phyloP scores from a whole-genome alignment of 2,329 filamentous ascomycete species.

The Zopfia rhizophila region DNA sequence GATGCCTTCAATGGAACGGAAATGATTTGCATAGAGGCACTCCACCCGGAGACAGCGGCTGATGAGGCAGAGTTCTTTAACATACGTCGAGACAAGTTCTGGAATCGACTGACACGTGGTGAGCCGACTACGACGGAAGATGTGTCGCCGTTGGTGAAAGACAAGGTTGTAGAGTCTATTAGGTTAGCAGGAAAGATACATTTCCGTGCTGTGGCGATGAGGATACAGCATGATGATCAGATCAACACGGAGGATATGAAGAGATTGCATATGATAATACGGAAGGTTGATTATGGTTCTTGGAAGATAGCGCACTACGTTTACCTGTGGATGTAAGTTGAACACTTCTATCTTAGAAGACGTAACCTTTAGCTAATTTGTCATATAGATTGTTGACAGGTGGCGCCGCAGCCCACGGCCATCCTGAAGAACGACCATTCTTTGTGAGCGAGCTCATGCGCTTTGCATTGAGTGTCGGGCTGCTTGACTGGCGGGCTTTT shows the following conservation, averaged over 20 bases:
- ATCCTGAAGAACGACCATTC: constrained; percentile 14
- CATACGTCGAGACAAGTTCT: constrained; percentile 14
- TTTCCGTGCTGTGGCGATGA: constrained; percentile 22
- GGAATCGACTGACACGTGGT: constrained; percentile 7
- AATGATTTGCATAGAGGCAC: constrained; percentile 26
- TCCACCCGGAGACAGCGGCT: constrained; percentile 21
- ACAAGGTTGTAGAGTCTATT: constrained; percentile 18
- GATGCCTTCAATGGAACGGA: constrained; percentile 29
- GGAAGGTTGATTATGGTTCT: constrained; percentile 13
- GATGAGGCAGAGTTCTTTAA: constrained; percentile 18
- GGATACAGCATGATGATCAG: constrained; percentile 25
- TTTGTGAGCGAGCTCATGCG: constrained; percentile 26
- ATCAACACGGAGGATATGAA: constrained; percentile 20
- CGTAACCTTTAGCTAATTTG: neutral
- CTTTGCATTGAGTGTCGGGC: constrained; percentile 16
- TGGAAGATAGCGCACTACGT: constrained; percentile 27
- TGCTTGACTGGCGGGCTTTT: constrained; percentile 22
- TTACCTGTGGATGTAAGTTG: constrained; percentile 25
- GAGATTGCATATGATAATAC: constrained; percentile 14
- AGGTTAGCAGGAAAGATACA: constrained; percentile 24
- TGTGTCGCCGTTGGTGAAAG: constrained; percentile 2
- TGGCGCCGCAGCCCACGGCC: constrained; percentile 17
- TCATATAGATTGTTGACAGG: constrained; percentile 16
- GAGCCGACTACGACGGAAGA: constrained; percentile 3
- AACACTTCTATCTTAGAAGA: neutral